These are phyloP conservation scores for Ophiocordyceps sinensis DNA, from an alignment of 2,329 filamentous ascomycete species.

Conservation along the genomic window DNA sequence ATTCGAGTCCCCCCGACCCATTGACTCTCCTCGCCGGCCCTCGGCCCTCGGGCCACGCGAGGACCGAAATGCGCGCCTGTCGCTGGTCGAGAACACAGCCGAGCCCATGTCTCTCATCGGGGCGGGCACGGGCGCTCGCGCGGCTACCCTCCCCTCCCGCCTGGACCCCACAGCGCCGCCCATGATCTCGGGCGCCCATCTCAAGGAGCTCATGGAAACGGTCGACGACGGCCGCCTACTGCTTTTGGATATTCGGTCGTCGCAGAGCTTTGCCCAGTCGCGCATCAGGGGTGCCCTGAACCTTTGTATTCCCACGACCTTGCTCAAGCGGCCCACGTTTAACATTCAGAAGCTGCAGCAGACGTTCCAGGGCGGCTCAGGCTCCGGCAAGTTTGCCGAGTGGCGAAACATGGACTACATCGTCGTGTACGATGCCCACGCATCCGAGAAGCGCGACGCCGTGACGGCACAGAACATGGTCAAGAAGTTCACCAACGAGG, in stretches of 20 bases:
- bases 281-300: conserved; percentile 74
- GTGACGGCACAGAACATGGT: conserved; percentile 70
- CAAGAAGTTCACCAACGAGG: conserved; percentile 82
- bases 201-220: conserved; percentile 40
- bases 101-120: conserved; percentile 21
- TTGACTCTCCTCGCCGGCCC: conserved; percentile 11
- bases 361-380: conserved; percentile 61
- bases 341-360: conserved; percentile 77
- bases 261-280: conserved; percentile 63
- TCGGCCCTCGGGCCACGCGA: conserved; percentile 26
- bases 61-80: conserved; percentile 39
- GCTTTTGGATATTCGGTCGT: conserved; percentile 74
- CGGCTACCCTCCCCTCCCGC: conserved; percentile 38
- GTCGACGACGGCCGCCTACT: conserved; percentile 34
- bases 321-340: conserved; percentile 82
- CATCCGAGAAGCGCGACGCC: conserved; percentile 67
- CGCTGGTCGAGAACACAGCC: conserved; percentile 32
- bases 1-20: conserved; percentile 22
- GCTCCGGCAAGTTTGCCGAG: conserved; percentile 57
- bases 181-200: conserved; percentile 38
- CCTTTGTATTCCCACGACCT: conserved; percentile 85
- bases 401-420: conserved; percentile 68
- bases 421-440: conserved; percentile 74
- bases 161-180: conserved; percentile 30
- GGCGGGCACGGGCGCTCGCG: conserved; percentile 12